Evolutionary conservation across 805 yeast genomes (phyloP).

Genomic region (Scheffersomyces ergatensis): DNA sequence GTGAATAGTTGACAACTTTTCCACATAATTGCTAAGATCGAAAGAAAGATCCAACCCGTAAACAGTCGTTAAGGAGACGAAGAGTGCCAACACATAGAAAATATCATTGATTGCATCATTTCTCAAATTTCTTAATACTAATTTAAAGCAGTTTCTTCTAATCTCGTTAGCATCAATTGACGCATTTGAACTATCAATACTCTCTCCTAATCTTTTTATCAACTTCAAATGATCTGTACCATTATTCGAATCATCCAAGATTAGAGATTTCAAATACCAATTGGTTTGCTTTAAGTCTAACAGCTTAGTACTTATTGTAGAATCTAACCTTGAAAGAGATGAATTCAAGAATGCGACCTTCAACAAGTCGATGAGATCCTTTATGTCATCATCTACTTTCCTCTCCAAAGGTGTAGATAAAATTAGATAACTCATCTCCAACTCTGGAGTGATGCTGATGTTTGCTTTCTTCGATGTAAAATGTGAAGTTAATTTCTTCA

Average conservation of each 20-base stretch:
- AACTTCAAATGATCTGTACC: neutral
- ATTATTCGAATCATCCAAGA: neutral
- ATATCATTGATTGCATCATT: neutral
- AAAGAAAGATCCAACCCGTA: neutral
- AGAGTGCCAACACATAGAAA: neutral
- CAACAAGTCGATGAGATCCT: neutral
- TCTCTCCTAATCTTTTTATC: neutral
- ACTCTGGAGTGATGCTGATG: neutral
- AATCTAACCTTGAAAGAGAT: neutral
- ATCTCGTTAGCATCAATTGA: neutral
- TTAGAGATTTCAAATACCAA: neutral
- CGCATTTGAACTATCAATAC: neutral
- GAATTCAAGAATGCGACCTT: neutral
- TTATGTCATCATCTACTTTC: neutral
- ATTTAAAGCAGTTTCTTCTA: neutral
- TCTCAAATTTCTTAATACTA: neutral
- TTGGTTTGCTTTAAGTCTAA: neutral
- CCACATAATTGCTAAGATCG: neutral
- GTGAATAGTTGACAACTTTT: neutral
- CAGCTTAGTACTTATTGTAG: neutral
- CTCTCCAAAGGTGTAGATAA: neutral
- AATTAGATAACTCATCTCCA: neutral
- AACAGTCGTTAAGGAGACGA: neutral
- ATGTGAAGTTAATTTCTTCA: slow-evolving; percentile 9
- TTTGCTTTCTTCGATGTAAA: neutral